Base-by-base conservation (phyloP, 495 filamentous ascomycete genomes). In the Oleoguttula mirabilis region DNA sequence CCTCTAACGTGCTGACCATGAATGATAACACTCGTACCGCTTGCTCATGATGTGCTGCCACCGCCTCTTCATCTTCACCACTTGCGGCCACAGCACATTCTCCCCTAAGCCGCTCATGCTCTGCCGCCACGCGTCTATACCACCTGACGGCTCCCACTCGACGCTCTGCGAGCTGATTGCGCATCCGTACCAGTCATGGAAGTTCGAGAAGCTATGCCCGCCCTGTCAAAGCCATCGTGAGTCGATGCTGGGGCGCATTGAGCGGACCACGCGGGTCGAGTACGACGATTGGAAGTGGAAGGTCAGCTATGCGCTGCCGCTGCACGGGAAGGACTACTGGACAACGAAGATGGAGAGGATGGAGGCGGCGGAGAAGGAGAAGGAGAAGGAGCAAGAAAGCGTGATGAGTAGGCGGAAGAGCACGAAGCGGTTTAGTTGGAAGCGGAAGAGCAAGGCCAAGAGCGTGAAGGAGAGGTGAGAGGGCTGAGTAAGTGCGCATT, bases 261-360 rank as follows among this genome's bases (percentile, higher is more conserved):
- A 49, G 28, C 12, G 11, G 3, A 33, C 32, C 11, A 39, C 51
- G 39, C 30, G 22, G 21, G 44, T 63, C 10, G 31, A 20, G 8
- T 54, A 55, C 39, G 54, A 64, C 19, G 57, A 59, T 24, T 60
- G 53, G 53, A 44, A 38, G 28, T 64, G 60, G 60, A 60, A 57
- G 32, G 58, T 64, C 39, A 52, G 44, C 38, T 62, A 64, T 38
- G 34, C 42, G 10, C 43, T 47, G 34, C 54, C 55, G 32, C 14
- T 11, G 21, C 41, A 47, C 17, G 56, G 45, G 1, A 50, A 55
- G 28, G 47, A 52, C 22, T 51, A 24, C 32, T 42, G 48, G 50
- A 43, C 43, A 7, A 38, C 22, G 35, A 44, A 49, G 39, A 57
- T 50, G 15, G 49, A 54, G 37, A 51, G 40, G 14, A 39, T 44